Evolutionary conservation across 306 rosid species (phyloP), one percentile per base, ranked within the genome.

Genomic region (Cucurbita argyrosperma): DNA sequence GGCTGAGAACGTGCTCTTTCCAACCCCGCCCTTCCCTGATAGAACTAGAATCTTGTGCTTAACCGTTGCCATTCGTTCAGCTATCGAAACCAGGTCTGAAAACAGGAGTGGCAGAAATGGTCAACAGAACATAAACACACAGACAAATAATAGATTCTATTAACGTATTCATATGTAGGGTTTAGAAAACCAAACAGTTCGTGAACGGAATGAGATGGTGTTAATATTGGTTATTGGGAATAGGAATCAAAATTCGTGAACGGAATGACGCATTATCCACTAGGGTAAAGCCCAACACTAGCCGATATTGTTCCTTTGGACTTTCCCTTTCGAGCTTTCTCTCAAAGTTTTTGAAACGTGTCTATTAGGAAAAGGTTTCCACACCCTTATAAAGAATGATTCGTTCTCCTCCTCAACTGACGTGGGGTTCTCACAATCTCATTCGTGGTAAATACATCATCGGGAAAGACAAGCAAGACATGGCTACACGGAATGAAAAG

Each of bases 1-100:
- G 45, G 98, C 88, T 54, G 97, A 89, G 80, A 94, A 90, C 12
- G 98, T 94, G 82, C 97, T 94, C 92, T 94, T 90, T 52, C 98
- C 97, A 69, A 94, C 98, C 66, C 98, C 97, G 71, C 98, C 98
- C 50, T 94, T 94, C 67, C 98, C 97, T 1, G 98, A 94, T 63
- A 94, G 78, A 75, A 94, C 86, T 61, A 94, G 78, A 78, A 90
- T 94, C 85, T 90, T 94, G 81, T 90, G 97, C 86, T 90, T 94
- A 50, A 90, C 97, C n/a, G 90, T 85, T 11, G 96, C 92, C 98
- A 94, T 87, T 76, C 97, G 81, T 79, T 90, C 98, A 12, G 88
- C 92, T 78, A 94, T 89, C 38, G 89, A 81, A 82, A 88, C 89
- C 76, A 90, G 77, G 76, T 89, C 97, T 94, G 90, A 70, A 80